phyloP scores from a whole-genome alignment of 352 stramenopile species.

The Globisporangium echinulatum region DNA sequence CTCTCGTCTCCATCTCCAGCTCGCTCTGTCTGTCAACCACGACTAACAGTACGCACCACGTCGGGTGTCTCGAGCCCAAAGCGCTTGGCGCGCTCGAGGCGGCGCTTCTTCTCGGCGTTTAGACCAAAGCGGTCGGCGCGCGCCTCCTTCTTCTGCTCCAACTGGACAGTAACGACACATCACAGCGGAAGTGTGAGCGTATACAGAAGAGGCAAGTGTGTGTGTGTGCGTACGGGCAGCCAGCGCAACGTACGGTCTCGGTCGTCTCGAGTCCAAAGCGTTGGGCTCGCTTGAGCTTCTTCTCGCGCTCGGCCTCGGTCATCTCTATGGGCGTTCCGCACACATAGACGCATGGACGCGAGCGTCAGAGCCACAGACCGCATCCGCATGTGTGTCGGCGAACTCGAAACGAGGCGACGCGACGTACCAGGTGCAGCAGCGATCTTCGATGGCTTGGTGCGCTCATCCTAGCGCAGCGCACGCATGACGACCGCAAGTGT shows the following conservation, averaged over 20 bases:
- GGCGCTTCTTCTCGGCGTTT: slow-evolving; percentile 74
- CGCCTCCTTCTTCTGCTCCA: slow-evolving; percentile 78
- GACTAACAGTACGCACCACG: slow-evolving; percentile 36
- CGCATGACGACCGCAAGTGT: background rate
- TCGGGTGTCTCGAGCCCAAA: slow-evolving; percentile 80
- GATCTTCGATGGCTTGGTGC: slow-evolving; percentile 77
- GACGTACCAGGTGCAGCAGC: slow-evolving; percentile 23
- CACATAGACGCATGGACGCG: background rate
- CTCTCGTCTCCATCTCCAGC: too few species aligned
- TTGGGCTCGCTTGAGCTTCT: slow-evolving; percentile 72
- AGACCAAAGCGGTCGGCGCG: slow-evolving; percentile 78
- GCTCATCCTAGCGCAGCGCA: slow-evolving; percentile 33
- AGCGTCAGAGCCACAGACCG: background rate
- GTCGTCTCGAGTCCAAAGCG: slow-evolving; percentile 76
- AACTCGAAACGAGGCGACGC: background rate
- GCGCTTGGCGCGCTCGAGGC: slow-evolving; percentile 76
- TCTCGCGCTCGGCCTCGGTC: slow-evolving; percentile 40
- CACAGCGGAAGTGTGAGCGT: background rate
- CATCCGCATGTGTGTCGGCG: background rate
- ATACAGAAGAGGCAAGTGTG: slow-evolving; percentile 2
- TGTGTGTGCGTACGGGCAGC: background rate
- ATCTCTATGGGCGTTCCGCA: background rate
- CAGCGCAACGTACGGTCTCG: slow-evolving; percentile 41
- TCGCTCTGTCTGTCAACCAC: too few species aligned
- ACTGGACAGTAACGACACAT: slow-evolving; percentile 21